Base-by-base conservation (phyloP, 2,329 filamentous ascomycete genomes). In the Ambrosiella cleistominuta region DNA sequence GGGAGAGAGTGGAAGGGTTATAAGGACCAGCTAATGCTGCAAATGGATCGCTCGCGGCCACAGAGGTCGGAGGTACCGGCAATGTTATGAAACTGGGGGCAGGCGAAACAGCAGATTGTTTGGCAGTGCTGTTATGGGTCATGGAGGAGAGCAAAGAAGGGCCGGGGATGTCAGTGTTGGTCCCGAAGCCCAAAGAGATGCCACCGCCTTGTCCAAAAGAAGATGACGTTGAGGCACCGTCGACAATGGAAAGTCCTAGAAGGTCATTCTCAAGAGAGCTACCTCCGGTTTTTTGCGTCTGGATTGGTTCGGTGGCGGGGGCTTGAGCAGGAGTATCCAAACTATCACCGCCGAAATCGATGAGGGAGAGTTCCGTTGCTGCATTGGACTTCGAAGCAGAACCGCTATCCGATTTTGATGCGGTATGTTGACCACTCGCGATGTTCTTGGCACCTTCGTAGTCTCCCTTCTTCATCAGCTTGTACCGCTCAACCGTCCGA, bases 401-500 rank as follows among this genome's bases (percentile, higher is more conserved):
- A 9, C 35, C 42, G 9, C 27, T 42, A 15, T 27, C 12, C 19
- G 38, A 54, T 45, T 36, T 15, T 3, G 63, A 60, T 11, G 37
- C 15, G 27, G 70, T 61, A 6, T 75, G 76, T 12, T 85, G 90
- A 36, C 90, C 88, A 66, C 86, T 83, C 6, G 88, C 88, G 63
- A 97, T 86, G 68, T 82, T 87, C 63, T 84, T 81, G 13, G 93
- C 88, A 9, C 75, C 88, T 64, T 90, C 88, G 50, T 94, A 69
- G 66, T 98, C 90, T 19, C 93, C 93, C 73, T 93, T 94, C 75
- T 95, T 98, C 70, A 97, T 83, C 58, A 97, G 74, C 75, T 88
- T 95, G 70, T 97, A 98, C 63, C 93, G 77, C 71, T 97, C 88
- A 58, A 97, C 88, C 1, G 93, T 98, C 62, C 91, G 82, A 68